Percentiles rank a stretch among this genome's conserved stretches.
phyloP scores from a whole-genome alignment of 345 rosid genomes.

The Salix suchowensis region DNA sequence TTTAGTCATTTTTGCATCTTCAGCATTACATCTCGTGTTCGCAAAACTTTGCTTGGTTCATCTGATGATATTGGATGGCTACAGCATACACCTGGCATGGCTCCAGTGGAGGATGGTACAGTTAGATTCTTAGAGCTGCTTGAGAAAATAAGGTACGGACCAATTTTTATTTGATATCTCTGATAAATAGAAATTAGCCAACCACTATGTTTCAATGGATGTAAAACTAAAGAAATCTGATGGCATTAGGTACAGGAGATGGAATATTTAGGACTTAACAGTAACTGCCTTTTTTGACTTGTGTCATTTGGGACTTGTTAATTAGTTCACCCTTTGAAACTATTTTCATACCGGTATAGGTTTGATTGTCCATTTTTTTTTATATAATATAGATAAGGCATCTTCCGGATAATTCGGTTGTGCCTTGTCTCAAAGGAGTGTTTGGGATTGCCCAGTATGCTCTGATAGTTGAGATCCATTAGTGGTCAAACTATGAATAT shows the following conservation, averaged over 20 bases:
- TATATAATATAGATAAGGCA: too few relatives aligned
- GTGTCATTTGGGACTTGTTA: not conserved
- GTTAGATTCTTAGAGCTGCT: conserved; percentile 57
- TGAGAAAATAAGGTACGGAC: conserved; percentile 39
- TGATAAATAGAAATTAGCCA: not conserved
- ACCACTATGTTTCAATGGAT: not conserved
- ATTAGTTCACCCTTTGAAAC: not conserved
- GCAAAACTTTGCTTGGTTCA: conserved; percentile 54
- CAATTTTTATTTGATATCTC: not conserved
- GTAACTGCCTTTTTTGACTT: not conserved
- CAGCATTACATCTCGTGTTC: conserved; percentile 52
- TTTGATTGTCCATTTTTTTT: not conserved
- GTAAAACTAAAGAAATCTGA: not conserved
- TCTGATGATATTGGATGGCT: conserved; percentile 73
- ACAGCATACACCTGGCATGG: conserved; percentile 52
- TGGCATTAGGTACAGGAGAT: too few relatives aligned
- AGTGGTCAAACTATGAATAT: not conserved
- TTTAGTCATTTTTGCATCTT: conserved; percentile 8
- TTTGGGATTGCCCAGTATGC: not conserved
- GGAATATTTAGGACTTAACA: too few relatives aligned
- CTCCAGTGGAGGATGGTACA: conserved; percentile 56
- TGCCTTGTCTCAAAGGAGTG: not conserved
- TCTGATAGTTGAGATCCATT: too few relatives aligned
- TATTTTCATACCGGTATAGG: not conserved
- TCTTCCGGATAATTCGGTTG: not conserved